phyloP scores from a whole-genome alignment of 2,329 filamentous ascomycete genomes.

The Fusarium setosum region DNA sequence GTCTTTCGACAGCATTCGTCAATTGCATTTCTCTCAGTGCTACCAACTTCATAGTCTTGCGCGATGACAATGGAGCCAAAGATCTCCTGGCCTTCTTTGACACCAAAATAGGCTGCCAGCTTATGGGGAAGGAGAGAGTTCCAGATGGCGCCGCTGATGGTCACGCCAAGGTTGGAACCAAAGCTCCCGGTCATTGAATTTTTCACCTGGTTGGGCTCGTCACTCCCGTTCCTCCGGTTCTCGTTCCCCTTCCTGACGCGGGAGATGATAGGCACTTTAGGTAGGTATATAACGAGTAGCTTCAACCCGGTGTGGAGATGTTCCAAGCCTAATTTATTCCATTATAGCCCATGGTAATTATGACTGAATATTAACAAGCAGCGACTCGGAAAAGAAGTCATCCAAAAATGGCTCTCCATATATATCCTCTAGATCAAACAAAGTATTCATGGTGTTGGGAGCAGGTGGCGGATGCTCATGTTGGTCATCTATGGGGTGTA shows the following conservation, averaged over 20 bases:
- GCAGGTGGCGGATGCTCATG: neutral
- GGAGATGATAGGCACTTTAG: too few species aligned
- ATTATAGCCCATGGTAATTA: neutral
- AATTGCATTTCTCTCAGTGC: slow-evolving; percentile 6
- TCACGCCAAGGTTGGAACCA: slow-evolving; percentile 28
- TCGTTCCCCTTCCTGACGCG: too few species aligned
- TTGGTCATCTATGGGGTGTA: slow-evolving; percentile 30
- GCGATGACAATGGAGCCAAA: slow-evolving; percentile 30
- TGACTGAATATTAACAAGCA: slow-evolving; percentile 29
- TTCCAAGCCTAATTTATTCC: too few species aligned
- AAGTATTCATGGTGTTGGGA: neutral
- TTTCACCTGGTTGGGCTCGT: too few species aligned
- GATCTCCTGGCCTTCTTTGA: slow-evolving; percentile 13
- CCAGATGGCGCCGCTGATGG: slow-evolving; percentile 32
- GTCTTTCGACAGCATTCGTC: slow-evolving; percentile 27
- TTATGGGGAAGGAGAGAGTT: slow-evolving; percentile 29
- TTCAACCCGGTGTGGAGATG: too few species aligned
- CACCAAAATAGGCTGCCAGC: slow-evolving; percentile 11
- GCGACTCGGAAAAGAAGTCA: slow-evolving; percentile 37
- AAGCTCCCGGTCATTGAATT: too few species aligned
- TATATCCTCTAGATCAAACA: slow-evolving; percentile 28
- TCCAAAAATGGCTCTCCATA: slow-evolving; percentile 35
- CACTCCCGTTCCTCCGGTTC: too few species aligned
- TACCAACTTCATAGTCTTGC: slow-evolving; percentile 11
- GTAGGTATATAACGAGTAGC: too few species aligned